Percentiles rank a stretch among this genome's conserved stretches.
These are phyloP conservation scores for Trichomonas vaginalis DNA, from an alignment of 208 protist species.

Conservation along the genomic window DNA sequence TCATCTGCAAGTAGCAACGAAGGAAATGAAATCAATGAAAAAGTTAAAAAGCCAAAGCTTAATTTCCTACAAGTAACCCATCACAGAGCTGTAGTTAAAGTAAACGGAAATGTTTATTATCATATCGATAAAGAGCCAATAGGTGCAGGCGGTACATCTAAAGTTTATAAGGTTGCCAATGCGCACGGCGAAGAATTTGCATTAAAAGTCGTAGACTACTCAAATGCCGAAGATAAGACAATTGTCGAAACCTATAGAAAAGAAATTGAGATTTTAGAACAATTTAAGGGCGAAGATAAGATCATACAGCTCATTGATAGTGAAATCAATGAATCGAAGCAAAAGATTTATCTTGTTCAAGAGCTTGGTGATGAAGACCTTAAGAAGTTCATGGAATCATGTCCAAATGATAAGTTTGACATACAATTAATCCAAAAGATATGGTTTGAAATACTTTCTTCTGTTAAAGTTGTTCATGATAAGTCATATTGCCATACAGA, in stretches of 20 bases:
- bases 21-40: neutral
- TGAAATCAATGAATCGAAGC: conserved; percentile 2
- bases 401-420: neutral
- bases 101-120: neutral
- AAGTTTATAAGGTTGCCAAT: conserved; percentile 41
- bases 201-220: conserved; percentile 18
- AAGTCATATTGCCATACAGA: conserved; percentile 41
- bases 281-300: conserved; percentile 2
- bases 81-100: neutral
- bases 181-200: conserved; percentile 19
- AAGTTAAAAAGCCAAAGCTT: neutral
- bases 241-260: conserved; percentile 27
- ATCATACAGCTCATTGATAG: conserved; percentile 36
- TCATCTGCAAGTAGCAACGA: neutral
- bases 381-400: neutral
- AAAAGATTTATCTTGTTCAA: conserved; percentile 27
- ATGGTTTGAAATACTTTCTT: conserved; percentile 37
- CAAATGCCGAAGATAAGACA: neutral
- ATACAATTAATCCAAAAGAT: neutral
- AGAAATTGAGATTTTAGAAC: conserved; percentile 37
- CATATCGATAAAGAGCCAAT: conserved; percentile 12
- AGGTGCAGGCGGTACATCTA: conserved; percentile 35
- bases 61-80: neutral
- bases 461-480: conserved; percentile 42
- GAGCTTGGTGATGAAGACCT: conserved; percentile 17